Base-by-base conservation (phyloP, 2,329 filamentous ascomycete species). In the Rachicladosporium sp. region DNA sequence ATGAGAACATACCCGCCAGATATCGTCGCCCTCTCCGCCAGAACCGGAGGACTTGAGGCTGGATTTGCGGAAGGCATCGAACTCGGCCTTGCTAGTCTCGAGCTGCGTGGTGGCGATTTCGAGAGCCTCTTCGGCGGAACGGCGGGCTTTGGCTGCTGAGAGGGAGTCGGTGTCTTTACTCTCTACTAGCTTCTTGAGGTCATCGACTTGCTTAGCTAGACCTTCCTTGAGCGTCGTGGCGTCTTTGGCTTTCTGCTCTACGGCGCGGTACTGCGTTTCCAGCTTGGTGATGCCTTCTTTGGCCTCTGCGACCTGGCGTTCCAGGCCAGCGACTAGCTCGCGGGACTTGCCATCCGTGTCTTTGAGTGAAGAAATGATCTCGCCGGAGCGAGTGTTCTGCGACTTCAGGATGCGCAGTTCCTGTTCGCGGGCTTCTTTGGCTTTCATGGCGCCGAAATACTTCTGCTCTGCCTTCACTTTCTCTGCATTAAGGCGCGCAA, bases 381-480 rank as follows among this genome's bases (percentile, higher is more conserved):
- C 91, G 0, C 86, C 87, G 42, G 84, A 93, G 63, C 93, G 93
- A 35, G 76, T 72, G 55, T 89, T 93, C 59, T 96, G 88, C 45
- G 78, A 71, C 44, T 86, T 78, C 42, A 95, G 66, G 3, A 80
- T 74, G 50, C 83, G 74, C 35, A 93, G 80, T 62, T 96, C 89
- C 43, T 75, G 71, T 43, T 87, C 81, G 37, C 86, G 74, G 33
- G 82, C 80, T 54, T 96, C 89, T 55, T 89, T 93, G 50, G 88
- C 82, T 58, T 94, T 95, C 70, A 93, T 87, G 6, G 88, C 86
- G 1, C 84, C 85, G 60, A 96, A 96, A 58, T 93, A 98, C 62
- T 96, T 96, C 56, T 96, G 89, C 55, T 98, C 91, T 1, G 89
- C 89, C 62, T 95, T 96, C 48, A 81, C 79, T 66, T 98, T 98